Evolutionary conservation across 208 protist species (phyloP).

Genomic region (Acanthamoeba quina): DNA sequence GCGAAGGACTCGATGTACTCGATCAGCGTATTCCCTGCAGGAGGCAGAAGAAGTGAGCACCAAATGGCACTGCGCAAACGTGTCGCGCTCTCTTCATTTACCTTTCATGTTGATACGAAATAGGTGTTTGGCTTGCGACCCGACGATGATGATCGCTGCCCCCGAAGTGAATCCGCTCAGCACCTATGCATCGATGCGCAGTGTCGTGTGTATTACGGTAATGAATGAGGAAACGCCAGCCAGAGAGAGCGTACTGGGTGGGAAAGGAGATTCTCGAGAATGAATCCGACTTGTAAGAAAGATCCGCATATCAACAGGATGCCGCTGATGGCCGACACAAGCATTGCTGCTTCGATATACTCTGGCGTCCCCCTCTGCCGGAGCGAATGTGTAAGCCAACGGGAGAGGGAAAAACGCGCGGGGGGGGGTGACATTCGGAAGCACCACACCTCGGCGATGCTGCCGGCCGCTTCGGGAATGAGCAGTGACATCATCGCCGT

Average conservation of each 20-base stretch:
- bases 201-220: too few species aligned
- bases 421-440: too few species aligned
- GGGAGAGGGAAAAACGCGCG: too few species aligned
- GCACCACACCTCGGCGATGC: constrained; percentile 14
- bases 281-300: constrained; percentile 19
- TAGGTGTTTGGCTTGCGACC: constrained; percentile 21
- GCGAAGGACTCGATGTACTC: constrained; percentile 30
- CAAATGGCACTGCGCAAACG: too few species aligned
- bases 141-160: constrained; percentile 52
- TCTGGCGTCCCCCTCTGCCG: not conserved
- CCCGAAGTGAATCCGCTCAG: constrained; percentile 51
- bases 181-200: too few species aligned
- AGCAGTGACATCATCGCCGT: constrained; percentile 30
- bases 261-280: constrained; percentile 57
- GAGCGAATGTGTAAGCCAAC: too few species aligned
- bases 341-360: not conserved
- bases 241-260: too few species aligned
- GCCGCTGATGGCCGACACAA: not conserved
- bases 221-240: too few species aligned
- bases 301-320: constrained; percentile 1
- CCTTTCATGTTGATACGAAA: constrained; percentile 7
- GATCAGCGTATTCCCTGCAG: constrained; percentile 35
- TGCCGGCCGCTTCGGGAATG: constrained; percentile 5
- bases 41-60: too few species aligned
- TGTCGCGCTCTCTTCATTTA: too few species aligned